phyloP scores from a whole-genome alignment of 2,329 filamentous ascomycete genomes.

The Aspergillus latus region DNA sequence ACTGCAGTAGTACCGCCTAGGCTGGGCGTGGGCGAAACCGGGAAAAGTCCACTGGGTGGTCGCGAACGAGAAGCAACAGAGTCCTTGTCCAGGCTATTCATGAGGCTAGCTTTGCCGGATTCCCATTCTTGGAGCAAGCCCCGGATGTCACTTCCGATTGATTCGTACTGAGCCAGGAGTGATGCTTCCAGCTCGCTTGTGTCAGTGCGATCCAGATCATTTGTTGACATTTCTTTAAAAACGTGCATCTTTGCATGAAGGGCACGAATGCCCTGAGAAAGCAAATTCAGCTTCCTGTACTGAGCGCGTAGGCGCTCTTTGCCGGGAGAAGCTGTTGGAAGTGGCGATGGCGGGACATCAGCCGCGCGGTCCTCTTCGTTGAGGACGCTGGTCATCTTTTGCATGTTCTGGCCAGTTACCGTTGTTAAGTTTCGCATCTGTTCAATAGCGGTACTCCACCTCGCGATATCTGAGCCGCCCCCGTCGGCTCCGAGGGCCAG shows the following conservation, averaged over 20 bases:
- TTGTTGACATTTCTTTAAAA: slow-evolving; percentile 83
- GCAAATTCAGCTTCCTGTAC: slow-evolving; percentile 79
- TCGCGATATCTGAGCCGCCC: slow-evolving; percentile 70
- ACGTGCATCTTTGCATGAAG: slow-evolving; percentile 94
- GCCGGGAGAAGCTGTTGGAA: slow-evolving; percentile 68
- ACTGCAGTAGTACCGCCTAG: slow-evolving; percentile 48
- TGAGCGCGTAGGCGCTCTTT: slow-evolving; percentile 83
- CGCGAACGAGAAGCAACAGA: slow-evolving; percentile 62
- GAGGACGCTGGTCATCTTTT: slow-evolving; percentile 67
- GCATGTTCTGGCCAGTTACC: slow-evolving; percentile 62
- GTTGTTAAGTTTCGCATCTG: slow-evolving; percentile 67
- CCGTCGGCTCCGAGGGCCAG: slow-evolving; percentile 82
- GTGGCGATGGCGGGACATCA: slow-evolving; percentile 53
- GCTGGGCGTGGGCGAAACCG: slow-evolving; percentile 48
- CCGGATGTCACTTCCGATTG: slow-evolving; percentile 83
- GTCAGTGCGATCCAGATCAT: slow-evolving; percentile 70
- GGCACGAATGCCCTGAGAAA: slow-evolving; percentile 86
- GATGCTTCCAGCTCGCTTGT: slow-evolving; percentile 71
- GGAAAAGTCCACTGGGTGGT: slow-evolving; percentile 48
- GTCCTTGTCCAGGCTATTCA: slow-evolving; percentile 77
- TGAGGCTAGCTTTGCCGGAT: slow-evolving; percentile 77
- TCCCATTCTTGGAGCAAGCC: slow-evolving; percentile 83
- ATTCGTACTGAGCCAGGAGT: slow-evolving; percentile 88
- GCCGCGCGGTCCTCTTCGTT: slow-evolving; percentile 72
- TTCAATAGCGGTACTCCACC: slow-evolving; percentile 77